Percentiles rank a stretch among this genome's conserved stretches.
Conservation (phyloP, 441 rosid species). For the Theobroma grandiflorum region DNA sequence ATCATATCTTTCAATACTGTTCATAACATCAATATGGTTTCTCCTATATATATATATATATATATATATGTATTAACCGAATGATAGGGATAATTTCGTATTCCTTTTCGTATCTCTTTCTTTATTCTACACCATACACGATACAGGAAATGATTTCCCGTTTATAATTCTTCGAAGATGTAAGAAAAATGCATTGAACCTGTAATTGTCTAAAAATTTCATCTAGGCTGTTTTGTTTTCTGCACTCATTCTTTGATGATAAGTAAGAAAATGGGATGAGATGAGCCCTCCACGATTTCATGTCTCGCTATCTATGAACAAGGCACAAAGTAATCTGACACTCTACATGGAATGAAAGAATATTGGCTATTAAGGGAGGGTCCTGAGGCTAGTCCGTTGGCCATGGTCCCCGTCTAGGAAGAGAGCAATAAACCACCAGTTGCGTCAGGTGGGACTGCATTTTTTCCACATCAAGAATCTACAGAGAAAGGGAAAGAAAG, state of each 20-base stretch:
- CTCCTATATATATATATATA: too few relatives aligned
- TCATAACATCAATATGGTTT: too few relatives aligned
- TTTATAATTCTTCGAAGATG: too few relatives aligned
- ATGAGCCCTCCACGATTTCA: background rate
- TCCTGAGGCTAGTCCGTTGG: background rate
- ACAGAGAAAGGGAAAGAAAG: background rate
- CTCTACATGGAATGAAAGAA: background rate
- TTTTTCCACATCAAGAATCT: slow-evolving; percentile 21
- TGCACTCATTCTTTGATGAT: background rate
- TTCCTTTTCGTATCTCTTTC: too few relatives aligned
- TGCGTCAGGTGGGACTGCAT: slow-evolving; percentile 6
- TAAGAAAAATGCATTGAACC: too few relatives aligned
- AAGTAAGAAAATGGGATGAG: background rate
- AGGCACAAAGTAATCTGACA: background rate
- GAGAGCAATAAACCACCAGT: background rate
- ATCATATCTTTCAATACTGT: background rate
- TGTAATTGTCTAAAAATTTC: background rate
- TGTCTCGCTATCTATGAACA: background rate
- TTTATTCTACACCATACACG: too few relatives aligned
- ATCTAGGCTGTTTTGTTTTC: background rate
- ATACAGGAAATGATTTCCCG: too few relatives aligned
- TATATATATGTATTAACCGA: too few relatives aligned
- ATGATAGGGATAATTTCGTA: too few relatives aligned
- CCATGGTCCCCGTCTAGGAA: background rate
- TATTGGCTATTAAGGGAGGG: background rate